phyloP scores from a whole-genome alignment of 148 eudicot species.

The Heliosperma pusillum region DNA sequence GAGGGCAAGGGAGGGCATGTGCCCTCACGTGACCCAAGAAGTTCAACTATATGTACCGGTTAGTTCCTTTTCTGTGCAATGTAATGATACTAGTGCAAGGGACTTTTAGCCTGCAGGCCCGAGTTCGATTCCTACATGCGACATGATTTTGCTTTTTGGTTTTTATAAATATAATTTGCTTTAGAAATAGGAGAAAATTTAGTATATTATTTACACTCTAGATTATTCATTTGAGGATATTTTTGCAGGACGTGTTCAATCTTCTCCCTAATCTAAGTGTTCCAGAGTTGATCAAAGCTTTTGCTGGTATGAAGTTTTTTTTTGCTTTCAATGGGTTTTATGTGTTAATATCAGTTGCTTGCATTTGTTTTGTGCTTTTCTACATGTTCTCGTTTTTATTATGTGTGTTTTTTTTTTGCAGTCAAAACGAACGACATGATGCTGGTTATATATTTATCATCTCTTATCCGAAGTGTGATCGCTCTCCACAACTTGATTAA shows the following conservation, averaged over 20 bases:
- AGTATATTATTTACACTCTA: background rate
- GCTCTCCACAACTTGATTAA: slow-evolving; percentile 96
- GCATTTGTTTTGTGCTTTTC: background rate
- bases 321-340: background rate
- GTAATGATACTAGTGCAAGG: too few relatives aligned
- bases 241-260: slow-evolving; percentile 89
- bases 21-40: too few relatives aligned
- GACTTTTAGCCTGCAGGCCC: too few relatives aligned
- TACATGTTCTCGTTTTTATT: slow-evolving; percentile 12
- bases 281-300: slow-evolving; percentile 73
- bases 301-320: slow-evolving; percentile 57
- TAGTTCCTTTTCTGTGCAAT: too few relatives aligned
- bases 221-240: background rate
- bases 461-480: slow-evolving; percentile 81
- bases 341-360: background rate
- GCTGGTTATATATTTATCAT: slow-evolving; percentile 87
- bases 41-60: too few relatives aligned
- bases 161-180: too few relatives aligned
- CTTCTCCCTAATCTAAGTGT: slow-evolving; percentile 89
- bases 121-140: too few relatives aligned
- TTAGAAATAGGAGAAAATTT: too few relatives aligned
- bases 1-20: too few relatives aligned
- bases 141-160: too few relatives aligned
- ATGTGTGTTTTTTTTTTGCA: slow-evolving; percentile 27
- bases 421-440: slow-evolving; percentile 96